phyloP scores from a whole-genome alignment of 2,329 filamentous ascomycete genomes.

The Nemania bipapillata region DNA sequence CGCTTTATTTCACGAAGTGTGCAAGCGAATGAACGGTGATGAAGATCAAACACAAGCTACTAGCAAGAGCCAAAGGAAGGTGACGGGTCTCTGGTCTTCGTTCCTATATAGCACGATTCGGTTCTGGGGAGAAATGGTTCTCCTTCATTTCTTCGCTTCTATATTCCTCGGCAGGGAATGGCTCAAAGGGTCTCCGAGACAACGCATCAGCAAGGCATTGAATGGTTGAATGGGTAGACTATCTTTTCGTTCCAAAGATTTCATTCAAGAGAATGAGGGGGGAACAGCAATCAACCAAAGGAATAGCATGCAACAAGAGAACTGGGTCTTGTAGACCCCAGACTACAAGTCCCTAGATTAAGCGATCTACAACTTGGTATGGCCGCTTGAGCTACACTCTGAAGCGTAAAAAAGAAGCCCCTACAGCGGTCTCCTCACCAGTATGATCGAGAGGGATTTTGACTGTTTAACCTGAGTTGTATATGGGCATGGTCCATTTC shows the following conservation, averaged over 20 bases:
- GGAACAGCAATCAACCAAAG: background rate
- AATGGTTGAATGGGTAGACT: conserved; percentile 30
- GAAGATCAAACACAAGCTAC: conserved; percentile 8
- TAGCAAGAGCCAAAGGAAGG: conserved; percentile 4
- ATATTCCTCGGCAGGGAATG: conserved; percentile 33
- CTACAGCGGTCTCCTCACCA: background rate
- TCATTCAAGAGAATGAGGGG: background rate
- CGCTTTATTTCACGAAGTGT: conserved; percentile 71
- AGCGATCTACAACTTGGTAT: background rate
- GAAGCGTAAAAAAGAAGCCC: background rate
- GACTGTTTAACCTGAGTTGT: background rate
- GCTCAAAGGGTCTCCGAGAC: conserved; percentile 37
- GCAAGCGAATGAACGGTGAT: conserved; percentile 50
- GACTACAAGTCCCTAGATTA: background rate
- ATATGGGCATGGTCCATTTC: too few species aligned
- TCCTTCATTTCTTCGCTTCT: conserved; percentile 34
- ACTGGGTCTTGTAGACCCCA: background rate
- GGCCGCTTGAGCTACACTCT: background rate
- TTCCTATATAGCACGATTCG: conserved; percentile 18
- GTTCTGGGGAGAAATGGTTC: conserved; percentile 33
- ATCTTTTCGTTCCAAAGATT: background rate
- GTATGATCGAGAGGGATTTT: background rate
- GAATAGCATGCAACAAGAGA: background rate
- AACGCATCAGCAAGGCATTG: conserved; percentile 40
- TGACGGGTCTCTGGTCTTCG: background rate